Evolutionary conservation across 1,284 basidiomycete species (phyloP), one percentile per base, ranked within the genome.

Genomic region (Porphyrellus sp.): DNA sequence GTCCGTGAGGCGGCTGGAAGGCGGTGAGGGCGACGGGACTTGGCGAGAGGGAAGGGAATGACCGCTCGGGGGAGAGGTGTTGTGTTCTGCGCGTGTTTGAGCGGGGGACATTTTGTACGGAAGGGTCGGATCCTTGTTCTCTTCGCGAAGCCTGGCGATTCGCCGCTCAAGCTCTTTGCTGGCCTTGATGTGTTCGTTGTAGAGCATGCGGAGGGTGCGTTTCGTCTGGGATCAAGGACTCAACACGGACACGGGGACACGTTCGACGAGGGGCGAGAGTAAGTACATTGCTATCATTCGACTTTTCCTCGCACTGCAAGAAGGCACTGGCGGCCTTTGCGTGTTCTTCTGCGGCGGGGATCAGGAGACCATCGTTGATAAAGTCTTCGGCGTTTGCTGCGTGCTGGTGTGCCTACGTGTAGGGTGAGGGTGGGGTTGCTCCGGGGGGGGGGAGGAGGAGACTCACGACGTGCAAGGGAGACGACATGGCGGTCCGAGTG

Each of bases 311-410:
- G 54, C 87, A 86, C 40, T 79, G 78, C 53, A 78, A 70, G 64
- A 88, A 91, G 4, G 85, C 83, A 52, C 83, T 82, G 18, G 88
- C 87, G 28, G 89, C 87, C 63, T 84, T 85, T 57, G 73, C 67
- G 51, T 81, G 79, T 52, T 80, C 75, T 53, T 88, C 83, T 30
- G 81, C 75, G 8, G 89, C 86, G 37, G 80, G 80, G 30, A 88
- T 78, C 52, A 88, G 75, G 4, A 87, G 71, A 12, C 86, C 86
- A 53, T 80, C 78, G 13, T 74, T 75, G 37, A 78, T 64, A 62
- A 77, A 78, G 52, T 90, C 86, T 54, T 91, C 86, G 25, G 88
- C 89, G 63, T 85, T 86, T 20, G 83, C 83, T 51, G 86, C 85
- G 70, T 90, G 86, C 62, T 87, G 83, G 67, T 91, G 86, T 20